Conservation (phyloP, 192 early-diverging fungal genomes). For the Linnemannia zychae region DNA sequence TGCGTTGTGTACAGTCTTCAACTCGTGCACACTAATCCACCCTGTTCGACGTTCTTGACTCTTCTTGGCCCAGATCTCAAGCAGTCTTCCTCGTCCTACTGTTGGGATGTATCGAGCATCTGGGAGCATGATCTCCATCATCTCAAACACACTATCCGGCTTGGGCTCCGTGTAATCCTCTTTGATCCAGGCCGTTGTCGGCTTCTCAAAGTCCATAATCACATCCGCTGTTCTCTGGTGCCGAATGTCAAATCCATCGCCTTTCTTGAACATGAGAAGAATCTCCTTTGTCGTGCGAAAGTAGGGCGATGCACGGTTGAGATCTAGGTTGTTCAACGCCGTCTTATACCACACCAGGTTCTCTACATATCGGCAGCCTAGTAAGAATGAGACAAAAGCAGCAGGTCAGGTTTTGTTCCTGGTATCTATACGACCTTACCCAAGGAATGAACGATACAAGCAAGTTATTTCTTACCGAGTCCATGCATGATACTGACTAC, state of each 20-base stretch:
- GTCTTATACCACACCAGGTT: constrained; percentile 74
- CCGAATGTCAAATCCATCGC: constrained; percentile 69
- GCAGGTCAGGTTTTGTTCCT: background rate
- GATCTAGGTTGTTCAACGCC: constrained; percentile 57
- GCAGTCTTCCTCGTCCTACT: constrained; percentile 58
- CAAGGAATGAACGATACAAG: background rate
- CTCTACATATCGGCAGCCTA: constrained; percentile 71
- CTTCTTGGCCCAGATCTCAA: constrained; percentile 63
- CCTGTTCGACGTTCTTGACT: constrained; percentile 37
- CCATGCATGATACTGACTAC: constrained; percentile 67
- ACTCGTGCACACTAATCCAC: constrained; percentile 47
- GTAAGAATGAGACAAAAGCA: background rate
- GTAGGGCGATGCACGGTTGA: constrained; percentile 63
- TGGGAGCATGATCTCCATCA: constrained; percentile 72
- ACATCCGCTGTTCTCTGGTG: constrained; percentile 73
- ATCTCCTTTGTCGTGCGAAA: constrained; percentile 69
- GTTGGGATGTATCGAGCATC: constrained; percentile 58
- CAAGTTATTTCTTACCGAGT: constrained; percentile 48
- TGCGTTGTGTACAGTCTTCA: constrained; percentile 8
- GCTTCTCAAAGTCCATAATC: constrained; percentile 70
- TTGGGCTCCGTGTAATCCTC: constrained; percentile 68
- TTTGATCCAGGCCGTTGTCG: constrained; percentile 61
- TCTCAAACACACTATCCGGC: constrained; percentile 62
- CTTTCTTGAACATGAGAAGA: constrained; percentile 70
- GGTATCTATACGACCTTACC: background rate